Evolutionary conservation across 257 asterid species (phyloP).

Genomic region (Solanum rostratum): DNA sequence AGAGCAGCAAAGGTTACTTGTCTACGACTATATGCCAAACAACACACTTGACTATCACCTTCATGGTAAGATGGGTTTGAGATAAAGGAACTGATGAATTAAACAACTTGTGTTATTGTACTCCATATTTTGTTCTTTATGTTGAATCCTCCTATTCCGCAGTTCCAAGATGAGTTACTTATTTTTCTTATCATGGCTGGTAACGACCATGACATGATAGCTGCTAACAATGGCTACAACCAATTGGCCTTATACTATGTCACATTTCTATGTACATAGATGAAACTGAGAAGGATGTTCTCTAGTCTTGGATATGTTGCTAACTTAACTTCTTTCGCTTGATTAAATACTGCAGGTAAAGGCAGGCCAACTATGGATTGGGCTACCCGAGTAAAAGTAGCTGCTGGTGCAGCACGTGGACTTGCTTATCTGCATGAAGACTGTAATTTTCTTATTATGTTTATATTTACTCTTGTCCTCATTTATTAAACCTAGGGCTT

Average conservation of each 20-base stretch:
- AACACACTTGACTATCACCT: conserved; percentile 75
- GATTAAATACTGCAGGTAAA: conserved; percentile 25
- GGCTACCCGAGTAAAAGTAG: conserved; percentile 80
- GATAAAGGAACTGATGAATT: not conserved
- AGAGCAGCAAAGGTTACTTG: conserved; percentile 69
- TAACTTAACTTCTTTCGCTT: not conserved
- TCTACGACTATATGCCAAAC: conserved; percentile 77
- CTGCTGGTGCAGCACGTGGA: conserved; percentile 92
- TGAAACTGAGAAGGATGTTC: not conserved
- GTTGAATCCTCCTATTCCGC: not conserved
- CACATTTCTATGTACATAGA: not conserved
- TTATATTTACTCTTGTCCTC: not conserved
- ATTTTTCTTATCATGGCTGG: not conserved
- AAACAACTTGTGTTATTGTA: not conserved
- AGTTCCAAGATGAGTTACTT: not conserved
- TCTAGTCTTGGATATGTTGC: not conserved
- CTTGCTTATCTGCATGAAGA: conserved; percentile 89
- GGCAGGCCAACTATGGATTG: conserved; percentile 49
- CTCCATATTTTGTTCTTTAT: not conserved
- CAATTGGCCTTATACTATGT: not conserved
- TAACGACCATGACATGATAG: not conserved
- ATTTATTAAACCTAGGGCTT: not conserved
- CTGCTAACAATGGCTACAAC: not conserved
- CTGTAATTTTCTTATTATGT: conserved; percentile 35
- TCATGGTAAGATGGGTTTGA: conserved; percentile 38